These are phyloP conservation scores for Mucor piriformis DNA, from an alignment of 371 early-diverging fungal genomes.

Conservation along the genomic window DNA sequence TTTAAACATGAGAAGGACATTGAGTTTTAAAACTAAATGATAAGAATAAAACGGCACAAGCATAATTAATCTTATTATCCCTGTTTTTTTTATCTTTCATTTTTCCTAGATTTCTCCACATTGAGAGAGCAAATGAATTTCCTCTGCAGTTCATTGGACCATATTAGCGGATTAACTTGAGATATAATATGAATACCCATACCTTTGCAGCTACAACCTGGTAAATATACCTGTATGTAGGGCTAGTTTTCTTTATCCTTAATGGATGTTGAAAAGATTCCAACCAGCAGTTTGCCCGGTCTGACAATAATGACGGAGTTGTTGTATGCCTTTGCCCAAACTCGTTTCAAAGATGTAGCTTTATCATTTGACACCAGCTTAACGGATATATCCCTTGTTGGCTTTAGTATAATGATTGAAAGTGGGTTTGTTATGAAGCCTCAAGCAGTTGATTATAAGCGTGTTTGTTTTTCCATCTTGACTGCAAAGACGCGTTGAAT, in stretches of 20 bases:
- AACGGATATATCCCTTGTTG: slow-evolving; percentile 10
- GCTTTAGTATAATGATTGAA: slow-evolving; percentile 12
- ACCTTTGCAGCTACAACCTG: neutral
- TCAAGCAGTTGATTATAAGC: slow-evolving; percentile 15
- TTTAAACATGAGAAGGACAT: no score
- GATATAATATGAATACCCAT: no score
- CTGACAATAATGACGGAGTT: neutral
- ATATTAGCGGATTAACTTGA: no score
- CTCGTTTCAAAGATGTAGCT: slow-evolving; percentile 5
- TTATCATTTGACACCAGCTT: slow-evolving; percentile 7
- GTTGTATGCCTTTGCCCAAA: slow-evolving; percentile 12
- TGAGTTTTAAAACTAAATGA: no score
- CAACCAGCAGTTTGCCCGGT: slow-evolving; percentile 6
- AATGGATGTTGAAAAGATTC: slow-evolving; percentile 2
- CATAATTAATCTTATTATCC: no score
- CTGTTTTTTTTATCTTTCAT: no score
- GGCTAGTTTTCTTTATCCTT: slow-evolving; percentile 2
- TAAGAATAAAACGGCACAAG: no score
- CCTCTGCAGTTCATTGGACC: no score
- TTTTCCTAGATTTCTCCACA: no score
- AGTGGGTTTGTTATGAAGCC: slow-evolving; percentile 5
- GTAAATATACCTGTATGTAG: slow-evolving; percentile 3
- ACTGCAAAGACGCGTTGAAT: slow-evolving; percentile 1
- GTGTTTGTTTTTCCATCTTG: slow-evolving; percentile 18
- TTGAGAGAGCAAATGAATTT: neutral